Evolutionary conservation across 306 rosid species (phyloP), one percentile per base, ranked within the genome.

Genomic region (Vigna radiata): DNA sequence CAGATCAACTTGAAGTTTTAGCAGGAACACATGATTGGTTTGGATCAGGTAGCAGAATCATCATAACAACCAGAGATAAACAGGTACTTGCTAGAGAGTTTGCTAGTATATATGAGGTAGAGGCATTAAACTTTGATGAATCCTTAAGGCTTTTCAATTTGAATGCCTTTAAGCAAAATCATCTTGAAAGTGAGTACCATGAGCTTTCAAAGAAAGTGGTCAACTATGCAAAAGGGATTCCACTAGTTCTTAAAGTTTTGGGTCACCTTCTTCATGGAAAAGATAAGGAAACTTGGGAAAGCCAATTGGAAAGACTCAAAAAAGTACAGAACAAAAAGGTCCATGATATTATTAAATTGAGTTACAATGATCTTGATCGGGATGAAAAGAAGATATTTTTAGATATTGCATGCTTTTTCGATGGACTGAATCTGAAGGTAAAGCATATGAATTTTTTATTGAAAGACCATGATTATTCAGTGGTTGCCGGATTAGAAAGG

Each of bases 381-480:
- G 23, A 79, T 1, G 67, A 79, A 69, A 46, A 55, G 18, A 15
- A 4, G 4, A 49, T 84, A 17, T 33, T 83, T 59, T 66, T 84
- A 16, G 66, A 84, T 17, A 71, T 76, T 79, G 77, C 68, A 19
- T 84, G 79, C 49, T 71, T 63, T 23, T 65, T 84, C 1, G 39
- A 56, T 0, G 76, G 81, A 15, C 4, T 67, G 60, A 49, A 43
- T 55, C 16, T 67, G 10, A 55, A 67, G 25, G 68, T 67, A 27
- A 23, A 77, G 7, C 2, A 43, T 14, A 6, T 77, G 1, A 41
- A 53, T 0, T 0, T 12, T 33, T 39, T 77, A 33, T 12, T 66
- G 10, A 43, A 55, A 43, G 75, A 44, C 44, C 37, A 2, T 17
- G 48, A 21, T 66, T 41, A 53, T 15, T 52, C 68, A 7, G 60